Conservation (phyloP, 2,329 filamentous ascomycete genomes). For the Stachybotrys elegans region DNA sequence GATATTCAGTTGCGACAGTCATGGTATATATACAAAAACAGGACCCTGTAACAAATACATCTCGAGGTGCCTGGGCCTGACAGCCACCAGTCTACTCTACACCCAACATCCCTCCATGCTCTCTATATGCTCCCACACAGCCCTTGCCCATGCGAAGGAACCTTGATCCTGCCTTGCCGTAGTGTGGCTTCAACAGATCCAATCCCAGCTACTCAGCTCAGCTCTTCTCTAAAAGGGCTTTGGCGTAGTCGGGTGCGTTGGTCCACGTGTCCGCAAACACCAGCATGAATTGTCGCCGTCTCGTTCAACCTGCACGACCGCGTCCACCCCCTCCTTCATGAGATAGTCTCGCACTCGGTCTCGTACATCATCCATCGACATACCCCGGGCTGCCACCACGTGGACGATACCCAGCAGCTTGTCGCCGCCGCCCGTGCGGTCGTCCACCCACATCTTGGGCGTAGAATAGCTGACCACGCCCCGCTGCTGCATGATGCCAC, state of each 20-base stretch:
- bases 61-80: too few species aligned
- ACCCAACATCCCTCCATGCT: too few species aligned
- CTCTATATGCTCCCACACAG: too few species aligned
- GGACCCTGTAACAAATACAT: too few species aligned
- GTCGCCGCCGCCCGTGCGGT: slow-evolving; percentile 44
- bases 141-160: too few species aligned
- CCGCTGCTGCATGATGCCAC: slow-evolving; percentile 73
- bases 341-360: slow-evolving; percentile 72
- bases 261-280: slow-evolving; percentile 37
- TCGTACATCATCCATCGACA: slow-evolving; percentile 77
- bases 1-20: too few species aligned
- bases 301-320: slow-evolving; percentile 81
- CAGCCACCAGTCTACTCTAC: too few species aligned
- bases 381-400: slow-evolving; percentile 66
- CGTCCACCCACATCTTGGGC: slow-evolving; percentile 90
- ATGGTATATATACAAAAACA: too few species aligned
- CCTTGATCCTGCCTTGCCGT: too few species aligned
- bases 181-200: too few species aligned
- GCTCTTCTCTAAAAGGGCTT: slow-evolving; percentile 27
- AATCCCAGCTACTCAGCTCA: too few species aligned
- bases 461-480: slow-evolving; percentile 83
- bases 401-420: slow-evolving; percentile 80
- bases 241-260: slow-evolving; percentile 22
- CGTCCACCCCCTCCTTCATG: slow-evolving; percentile 66
- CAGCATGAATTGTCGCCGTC: slow-evolving; percentile 68